These are phyloP conservation scores for Litsea cubeba DNA, from an alignment of 164 flowering plant genomes.

Conservation along the genomic window DNA sequence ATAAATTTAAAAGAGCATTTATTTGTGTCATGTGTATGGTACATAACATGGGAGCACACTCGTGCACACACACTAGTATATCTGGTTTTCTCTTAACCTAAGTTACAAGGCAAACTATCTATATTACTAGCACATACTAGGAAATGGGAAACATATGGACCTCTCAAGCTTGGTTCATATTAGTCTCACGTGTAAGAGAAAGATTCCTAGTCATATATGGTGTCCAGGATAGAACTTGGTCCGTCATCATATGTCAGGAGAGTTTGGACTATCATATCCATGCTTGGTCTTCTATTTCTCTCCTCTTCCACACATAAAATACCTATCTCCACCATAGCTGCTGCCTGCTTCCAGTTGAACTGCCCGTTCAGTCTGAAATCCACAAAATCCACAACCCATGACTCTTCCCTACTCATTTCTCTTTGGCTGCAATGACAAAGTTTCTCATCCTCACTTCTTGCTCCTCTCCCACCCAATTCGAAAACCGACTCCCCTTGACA, in stretches of 20 bases:
- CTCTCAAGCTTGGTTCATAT: too few species aligned
- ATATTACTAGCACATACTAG: too few species aligned
- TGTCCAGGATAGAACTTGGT: too few species aligned
- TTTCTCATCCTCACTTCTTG: background rate
- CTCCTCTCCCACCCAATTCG: constrained; percentile 5
- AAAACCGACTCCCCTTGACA: constrained; percentile 16
- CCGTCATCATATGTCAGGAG: constrained; percentile 1
- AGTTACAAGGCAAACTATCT: too few species aligned
- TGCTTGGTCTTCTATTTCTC: constrained; percentile 13
- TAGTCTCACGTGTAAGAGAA: too few species aligned
- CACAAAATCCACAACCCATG: constrained; percentile 4
- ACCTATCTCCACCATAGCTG: constrained; percentile 12
- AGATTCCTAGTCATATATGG: too few species aligned
- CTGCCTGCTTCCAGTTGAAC: constrained; percentile 10
- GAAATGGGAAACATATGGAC: too few species aligned
- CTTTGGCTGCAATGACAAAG: constrained; percentile 6
- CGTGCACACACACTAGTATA: too few species aligned
- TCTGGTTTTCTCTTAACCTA: too few species aligned
- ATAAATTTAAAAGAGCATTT: too few species aligned
- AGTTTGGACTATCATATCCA: constrained; percentile 14
- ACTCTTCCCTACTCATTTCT: constrained; percentile 3
- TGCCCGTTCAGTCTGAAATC: constrained; percentile 12
- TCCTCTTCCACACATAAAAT: constrained; percentile 16
- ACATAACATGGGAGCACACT: too few species aligned
- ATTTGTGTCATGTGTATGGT: too few species aligned